Evolutionary conservation across 1,139 yeast species (phyloP).

Genomic region (Nadsonia commutata): DNA sequence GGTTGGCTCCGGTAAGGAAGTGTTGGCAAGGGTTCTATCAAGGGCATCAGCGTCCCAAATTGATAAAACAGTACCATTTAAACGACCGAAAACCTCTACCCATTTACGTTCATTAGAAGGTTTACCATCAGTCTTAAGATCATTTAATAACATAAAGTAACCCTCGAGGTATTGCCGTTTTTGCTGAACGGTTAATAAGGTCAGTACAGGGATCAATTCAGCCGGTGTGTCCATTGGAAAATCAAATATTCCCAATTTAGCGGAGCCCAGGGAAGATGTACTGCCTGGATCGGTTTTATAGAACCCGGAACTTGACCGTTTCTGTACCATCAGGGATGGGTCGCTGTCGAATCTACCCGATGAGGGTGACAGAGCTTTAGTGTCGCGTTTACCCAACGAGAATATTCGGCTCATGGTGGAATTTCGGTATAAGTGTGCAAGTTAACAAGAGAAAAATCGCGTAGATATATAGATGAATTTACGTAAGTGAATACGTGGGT

Average conservation of each 20-base stretch:
- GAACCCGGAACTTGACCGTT: background rate
- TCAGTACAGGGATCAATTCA: constrained; percentile 39
- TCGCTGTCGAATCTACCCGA: no score
- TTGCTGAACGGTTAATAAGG: constrained; percentile 38
- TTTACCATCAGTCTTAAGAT: constrained; percentile 55
- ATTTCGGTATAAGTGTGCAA: no score
- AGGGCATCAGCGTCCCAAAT: constrained; percentile 80
- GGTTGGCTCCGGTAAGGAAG: constrained; percentile 21
- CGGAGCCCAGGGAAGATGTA: background rate
- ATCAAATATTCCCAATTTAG: constrained; percentile 7
- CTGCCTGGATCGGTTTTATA: background rate
- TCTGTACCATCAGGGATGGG: no score
- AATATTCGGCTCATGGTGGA: no score
- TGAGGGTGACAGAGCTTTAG: no score
- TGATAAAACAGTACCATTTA: constrained; percentile 82
- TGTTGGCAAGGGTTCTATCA: constrained; percentile 33
- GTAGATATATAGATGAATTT: no score
- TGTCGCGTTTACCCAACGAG: no score
- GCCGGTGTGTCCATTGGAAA: constrained; percentile 28
- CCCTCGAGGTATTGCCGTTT: constrained; percentile 36
- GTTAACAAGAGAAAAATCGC: no score
- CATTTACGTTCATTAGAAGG: constrained; percentile 68
- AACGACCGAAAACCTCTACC: constrained; percentile 85
- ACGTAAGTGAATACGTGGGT: no score
- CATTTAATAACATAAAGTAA: constrained; percentile 28